phyloP scores from a whole-genome alignment of 805 yeast species.

The Starmerella riodocensis region DNA sequence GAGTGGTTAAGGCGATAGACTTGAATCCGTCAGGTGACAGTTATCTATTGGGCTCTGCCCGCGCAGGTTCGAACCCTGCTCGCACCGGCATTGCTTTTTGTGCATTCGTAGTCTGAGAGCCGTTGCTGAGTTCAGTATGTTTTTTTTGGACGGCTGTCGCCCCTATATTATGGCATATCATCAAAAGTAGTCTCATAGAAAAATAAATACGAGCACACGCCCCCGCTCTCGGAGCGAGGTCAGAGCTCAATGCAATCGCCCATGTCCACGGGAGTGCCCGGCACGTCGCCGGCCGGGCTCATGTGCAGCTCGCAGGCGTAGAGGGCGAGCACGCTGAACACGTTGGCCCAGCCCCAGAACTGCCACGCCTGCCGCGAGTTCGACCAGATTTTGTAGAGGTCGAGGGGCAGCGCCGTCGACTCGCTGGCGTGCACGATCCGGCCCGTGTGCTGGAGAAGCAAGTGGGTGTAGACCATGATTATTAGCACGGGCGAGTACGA shows the following conservation, averaged over 20 bases:
- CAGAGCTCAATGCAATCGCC: constrained; percentile 13
- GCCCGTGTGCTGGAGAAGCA: constrained; percentile 63
- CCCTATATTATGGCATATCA: no score
- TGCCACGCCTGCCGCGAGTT: constrained; percentile 53
- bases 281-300: constrained; percentile 9
- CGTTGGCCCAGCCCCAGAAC: constrained; percentile 95
- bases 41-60: constrained; percentile 31
- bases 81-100: constrained; percentile 27
- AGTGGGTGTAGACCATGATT: constrained; percentile 87
- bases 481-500: constrained; percentile 88
- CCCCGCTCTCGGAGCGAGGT: no score
- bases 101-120: no score
- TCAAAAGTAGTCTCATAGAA: constrained; percentile 1
- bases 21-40: constrained; percentile 24
- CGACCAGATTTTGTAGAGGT: constrained; percentile 27
- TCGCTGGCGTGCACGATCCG: constrained; percentile 19
- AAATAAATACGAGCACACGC: not conserved
- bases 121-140: no score
- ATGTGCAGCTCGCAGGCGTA: constrained; percentile 57
- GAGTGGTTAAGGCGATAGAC: constrained; percentile 36
- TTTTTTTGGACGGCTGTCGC: no score
- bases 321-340: constrained; percentile 62
- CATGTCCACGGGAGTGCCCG: constrained; percentile 6
- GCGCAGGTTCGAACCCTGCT: constrained; percentile 35
- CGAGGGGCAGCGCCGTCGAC: constrained; percentile 11